Base-by-base conservation (phyloP, 148 eudicot species). In the Amaranthus cruentus region DNA sequence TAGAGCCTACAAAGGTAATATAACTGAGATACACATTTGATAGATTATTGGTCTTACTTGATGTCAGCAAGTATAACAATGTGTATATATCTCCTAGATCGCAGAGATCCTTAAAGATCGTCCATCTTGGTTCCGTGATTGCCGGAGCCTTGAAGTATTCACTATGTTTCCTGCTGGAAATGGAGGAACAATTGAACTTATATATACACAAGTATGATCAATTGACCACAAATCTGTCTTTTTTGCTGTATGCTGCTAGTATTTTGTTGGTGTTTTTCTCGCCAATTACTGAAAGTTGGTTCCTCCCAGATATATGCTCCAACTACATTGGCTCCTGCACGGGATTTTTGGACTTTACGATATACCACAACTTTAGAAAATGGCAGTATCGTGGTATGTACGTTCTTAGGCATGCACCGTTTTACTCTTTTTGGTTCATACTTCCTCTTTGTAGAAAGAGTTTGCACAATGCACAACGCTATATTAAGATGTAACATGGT, bases 61-160 rank as follows among this genome's bases (percentile, higher is more conserved):
- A 28, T 28, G 38, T 28, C 38, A 28, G 7, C 0, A 48, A 93
- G 98, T 93, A 56, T 62, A 46, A 12, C 43, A 43, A n/a, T 62
- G 50, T 38, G 47, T 56, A 18, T 42, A 73, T 12, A 9, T 73
- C 80, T 43, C 42, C 83, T 52, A 93, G 98, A 87, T 93, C 78
- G 93, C 88, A 51, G 97, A 88, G 90, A 89, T 91, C 83, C 97
- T 94, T 62, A 94, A 91, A 88, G 98, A 94, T 81, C 98, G 98
- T 69, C 90, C 89, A 63, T 85, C 87, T 80, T 94, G 98, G 96
- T 90, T 86, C 83, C 96, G 96, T 47, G 98, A 93, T 66, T 93
- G 96, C 74, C 93, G 98, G 86, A 90, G 83, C 85, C 88, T 90
- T 51, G 96, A 93, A 81, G 89, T 90, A 62, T 86, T 81, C 79